These are phyloP conservation scores for Cymbidium sinense DNA, from an alignment of 106 monocot species.

Conservation along the genomic window DNA sequence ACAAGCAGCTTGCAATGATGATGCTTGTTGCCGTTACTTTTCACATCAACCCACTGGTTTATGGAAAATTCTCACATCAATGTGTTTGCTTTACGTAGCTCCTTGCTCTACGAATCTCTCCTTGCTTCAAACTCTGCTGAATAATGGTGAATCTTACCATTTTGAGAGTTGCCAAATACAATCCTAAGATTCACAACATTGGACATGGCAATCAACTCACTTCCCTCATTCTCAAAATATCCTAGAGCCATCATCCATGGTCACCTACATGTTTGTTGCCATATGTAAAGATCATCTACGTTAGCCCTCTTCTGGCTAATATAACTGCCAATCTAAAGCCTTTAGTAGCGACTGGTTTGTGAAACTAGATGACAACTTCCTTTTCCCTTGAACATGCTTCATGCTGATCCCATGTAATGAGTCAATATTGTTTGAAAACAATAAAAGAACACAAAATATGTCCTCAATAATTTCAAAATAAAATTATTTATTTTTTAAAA, in stretches of 20 bases:
- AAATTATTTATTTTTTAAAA: too few relatives aligned
- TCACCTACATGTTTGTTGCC: not conserved
- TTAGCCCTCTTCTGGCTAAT: slow-evolving; percentile 1
- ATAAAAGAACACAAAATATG: too few relatives aligned
- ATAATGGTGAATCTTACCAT: slow-evolving; percentile 58
- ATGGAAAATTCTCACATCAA: not conserved
- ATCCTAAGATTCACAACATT: slow-evolving; percentile 48
- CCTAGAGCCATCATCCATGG: too few relatives aligned
- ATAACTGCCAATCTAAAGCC: slow-evolving; percentile 7
- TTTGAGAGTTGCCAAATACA: slow-evolving; percentile 30
- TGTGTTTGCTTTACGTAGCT: too few relatives aligned
- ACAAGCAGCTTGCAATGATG: slow-evolving; percentile 54
- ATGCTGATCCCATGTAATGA: too few relatives aligned
- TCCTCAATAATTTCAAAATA: too few relatives aligned
- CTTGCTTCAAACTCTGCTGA: slow-evolving; percentile 46
- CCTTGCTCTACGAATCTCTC: slow-evolving; percentile 41
- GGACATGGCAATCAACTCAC: slow-evolving; percentile 42
- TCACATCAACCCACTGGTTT: slow-evolving; percentile 13
- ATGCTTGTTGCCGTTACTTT: slow-evolving; percentile 35
- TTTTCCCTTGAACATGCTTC: too few relatives aligned
- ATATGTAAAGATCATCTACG: slow-evolving; percentile 13
- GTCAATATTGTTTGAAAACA: too few relatives aligned
- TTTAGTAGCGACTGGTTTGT: slow-evolving; percentile 28
- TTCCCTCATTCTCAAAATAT: slow-evolving; percentile 35
- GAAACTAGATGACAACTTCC: slow-evolving; percentile 16